Evolutionary conservation across 352 stramenopile genomes (phyloP).

Genomic region (Globisporangium nagaii): DNA sequence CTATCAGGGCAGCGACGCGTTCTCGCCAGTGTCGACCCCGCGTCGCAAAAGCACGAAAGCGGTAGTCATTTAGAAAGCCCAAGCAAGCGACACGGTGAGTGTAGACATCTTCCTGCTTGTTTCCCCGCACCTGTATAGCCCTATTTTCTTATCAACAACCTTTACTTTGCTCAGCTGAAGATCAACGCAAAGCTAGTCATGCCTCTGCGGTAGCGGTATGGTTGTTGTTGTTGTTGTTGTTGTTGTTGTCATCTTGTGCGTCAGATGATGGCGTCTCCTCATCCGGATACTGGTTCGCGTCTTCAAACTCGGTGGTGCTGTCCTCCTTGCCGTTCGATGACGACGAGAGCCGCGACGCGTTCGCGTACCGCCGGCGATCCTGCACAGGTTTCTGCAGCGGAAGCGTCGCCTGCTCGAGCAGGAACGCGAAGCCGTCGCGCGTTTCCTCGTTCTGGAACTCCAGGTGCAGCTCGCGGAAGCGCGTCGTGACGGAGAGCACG

Average conservation of each 20-base stretch:
- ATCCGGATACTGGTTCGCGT: constrained; percentile 1
- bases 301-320: constrained; percentile 9
- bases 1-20: constrained; percentile 20
- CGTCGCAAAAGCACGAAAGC: constrained; percentile 22
- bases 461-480: constrained; percentile 62
- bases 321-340: constrained; percentile 9
- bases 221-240: constrained; percentile 3
- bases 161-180: constrained; percentile 1
- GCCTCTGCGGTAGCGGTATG: constrained; percentile 9
- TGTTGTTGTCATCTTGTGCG: not conserved
- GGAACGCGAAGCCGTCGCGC: constrained; percentile 61
- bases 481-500: constrained; percentile 54
- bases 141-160: not conserved
- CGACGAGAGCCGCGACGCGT: constrained; percentile 8
- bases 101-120: not conserved
- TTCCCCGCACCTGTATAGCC: not conserved
- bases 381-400: constrained; percentile 20
- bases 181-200: constrained; percentile 9
- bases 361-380: constrained; percentile 9
- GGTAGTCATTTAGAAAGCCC: constrained; percentile 1
- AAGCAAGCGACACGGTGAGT: not conserved
- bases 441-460: constrained; percentile 62
- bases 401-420: constrained; percentile 61
- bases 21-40: constrained; percentile 22
- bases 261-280: not conserved